Evolutionary conservation across 2,329 filamentous ascomycete species (phyloP), one percentile per base, ranked within the genome.

Genomic region (Calonectria crousiana): DNA sequence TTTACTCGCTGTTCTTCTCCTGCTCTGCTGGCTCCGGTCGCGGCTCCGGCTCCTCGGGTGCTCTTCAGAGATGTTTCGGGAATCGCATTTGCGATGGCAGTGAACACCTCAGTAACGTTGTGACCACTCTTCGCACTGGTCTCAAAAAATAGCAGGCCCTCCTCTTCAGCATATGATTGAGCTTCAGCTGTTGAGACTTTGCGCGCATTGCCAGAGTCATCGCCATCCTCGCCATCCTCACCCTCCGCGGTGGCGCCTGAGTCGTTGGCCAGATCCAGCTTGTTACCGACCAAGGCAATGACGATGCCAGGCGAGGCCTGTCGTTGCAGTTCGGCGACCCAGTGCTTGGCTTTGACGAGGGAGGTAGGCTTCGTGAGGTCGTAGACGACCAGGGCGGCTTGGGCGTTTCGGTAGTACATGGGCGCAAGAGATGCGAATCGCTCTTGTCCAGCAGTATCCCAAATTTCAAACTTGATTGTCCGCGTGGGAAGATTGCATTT

Each of bases 371-470:
- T 98, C 76, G 97, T 99, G 81, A 99, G 93, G 84, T 99, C 96
- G 91, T 98, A 99, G 84, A 98, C 96, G 76, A 99, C 96, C 79
- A 99, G 94, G 18, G 97, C 97, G 77, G 96, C 95, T 88, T 98
- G 96, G 67, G 97, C 97, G 85, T 99, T 98, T 86, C 96, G 95
- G 89, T 98, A 98, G 91, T 99, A 99, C 97, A 98, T 98, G 81
- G 96, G 97, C 67, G 97, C 97, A 75, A 98, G 92, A 67, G 95
- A 97, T 81, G 96, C 96, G 84, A 98, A 99, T 77, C 96, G 95
- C 89, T 99, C 96, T 87, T 99, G 96, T 83, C 96, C 96, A 53
- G 97, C 96, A 20, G 96, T 98, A 88, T 99, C 96, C 96, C 96
- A 99, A 83, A 99, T 98, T 85, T 96, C 94, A 83, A 96, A 96